Conservation (phyloP, 192 early-diverging fungal species). For the Diversispora eburnea region DNA sequence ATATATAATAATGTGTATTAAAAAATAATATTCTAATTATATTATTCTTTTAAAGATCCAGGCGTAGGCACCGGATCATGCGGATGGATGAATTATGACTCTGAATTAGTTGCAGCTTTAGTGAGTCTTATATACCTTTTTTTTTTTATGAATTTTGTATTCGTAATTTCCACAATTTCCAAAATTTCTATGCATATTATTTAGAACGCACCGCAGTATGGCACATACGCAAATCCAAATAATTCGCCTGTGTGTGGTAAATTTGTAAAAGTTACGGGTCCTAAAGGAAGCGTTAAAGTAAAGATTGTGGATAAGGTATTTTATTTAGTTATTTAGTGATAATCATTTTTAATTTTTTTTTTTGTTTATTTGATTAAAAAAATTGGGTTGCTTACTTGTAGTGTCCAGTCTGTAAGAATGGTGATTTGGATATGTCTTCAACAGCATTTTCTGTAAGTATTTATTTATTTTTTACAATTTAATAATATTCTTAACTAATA, state of each 20-base stretch:
- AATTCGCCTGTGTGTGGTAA: slow-evolving; percentile 50
- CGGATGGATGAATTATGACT: slow-evolving; percentile 12
- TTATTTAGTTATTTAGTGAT: background rate
- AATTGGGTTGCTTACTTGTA: background rate
- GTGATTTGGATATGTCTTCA: slow-evolving; percentile 37
- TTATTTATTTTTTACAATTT: background rate
- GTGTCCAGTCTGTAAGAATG: slow-evolving; percentile 40
- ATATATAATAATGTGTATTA: too few species aligned
- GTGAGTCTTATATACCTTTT: slow-evolving; percentile 3
- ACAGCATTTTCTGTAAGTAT: slow-evolving; percentile 32
- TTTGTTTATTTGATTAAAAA: background rate
- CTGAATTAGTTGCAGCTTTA: slow-evolving; percentile 23
- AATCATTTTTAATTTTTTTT: background rate
- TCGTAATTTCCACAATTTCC: background rate
- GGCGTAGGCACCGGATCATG: slow-evolving; percentile 18
- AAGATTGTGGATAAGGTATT: slow-evolving; percentile 55
- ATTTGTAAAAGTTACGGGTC: slow-evolving; percentile 47
- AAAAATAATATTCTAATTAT: background rate
- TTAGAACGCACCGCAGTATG: slow-evolving; percentile 45
- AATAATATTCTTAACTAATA: background rate
- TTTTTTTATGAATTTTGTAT: background rate
- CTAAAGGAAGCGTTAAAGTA: slow-evolving; percentile 47
- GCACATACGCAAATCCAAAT: slow-evolving; percentile 37
- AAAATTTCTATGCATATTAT: background rate
- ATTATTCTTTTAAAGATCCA: slow-evolving; percentile 10